Base-by-base conservation (phyloP, 805 yeast genomes). In the Kluyveromyces nonfermentans region DNA sequence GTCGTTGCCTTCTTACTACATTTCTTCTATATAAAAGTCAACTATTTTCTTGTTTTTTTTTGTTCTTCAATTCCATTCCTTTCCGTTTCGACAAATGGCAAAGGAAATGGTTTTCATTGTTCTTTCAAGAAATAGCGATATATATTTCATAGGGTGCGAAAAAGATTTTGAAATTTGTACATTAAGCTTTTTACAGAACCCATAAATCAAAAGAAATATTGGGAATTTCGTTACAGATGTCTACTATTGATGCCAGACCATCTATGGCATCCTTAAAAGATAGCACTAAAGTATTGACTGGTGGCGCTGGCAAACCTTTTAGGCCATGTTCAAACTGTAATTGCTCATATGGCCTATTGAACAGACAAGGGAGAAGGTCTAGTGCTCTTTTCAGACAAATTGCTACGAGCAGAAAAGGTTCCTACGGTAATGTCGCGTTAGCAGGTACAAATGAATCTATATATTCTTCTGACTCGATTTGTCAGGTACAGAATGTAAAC, bases 291-390 rank as follows among this genome's bases (percentile, higher is more conserved):
- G 7, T 37, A n/a, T 33, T 48, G 16, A 12, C 43, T 14, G 39
- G 33, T 7, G 45, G 48, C 6, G 50, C 49, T 9, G 37, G 50
- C 12, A 50, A 68, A 43, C 58, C 63, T n/a, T 54, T 58, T 33
- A 68, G 76, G 56, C 74, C 77, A 12, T 85, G 93, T 59, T 70
- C 74, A 39, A 79, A 84, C 65, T 85, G 95, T 67, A 82, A 87
- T 2, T 85, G 94, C 59, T 82, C 90, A 0, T 93, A 93, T 4
- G 95, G 95, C 3, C 67, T 85, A 36, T 63, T 85, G 39, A 78
- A 87, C 25, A 72, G 94, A 55, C 77, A 75, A 55, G 72, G 81
- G 53, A 69, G 85, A 52, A 71, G 83, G 16, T 71, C 83, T 0
- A 57, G 73, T 22, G 68, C 74, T 45, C 75, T 77, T 46, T 40